Base-by-base conservation (phyloP, 176 grass and related monocot species). In the Carex parvula region DNA sequence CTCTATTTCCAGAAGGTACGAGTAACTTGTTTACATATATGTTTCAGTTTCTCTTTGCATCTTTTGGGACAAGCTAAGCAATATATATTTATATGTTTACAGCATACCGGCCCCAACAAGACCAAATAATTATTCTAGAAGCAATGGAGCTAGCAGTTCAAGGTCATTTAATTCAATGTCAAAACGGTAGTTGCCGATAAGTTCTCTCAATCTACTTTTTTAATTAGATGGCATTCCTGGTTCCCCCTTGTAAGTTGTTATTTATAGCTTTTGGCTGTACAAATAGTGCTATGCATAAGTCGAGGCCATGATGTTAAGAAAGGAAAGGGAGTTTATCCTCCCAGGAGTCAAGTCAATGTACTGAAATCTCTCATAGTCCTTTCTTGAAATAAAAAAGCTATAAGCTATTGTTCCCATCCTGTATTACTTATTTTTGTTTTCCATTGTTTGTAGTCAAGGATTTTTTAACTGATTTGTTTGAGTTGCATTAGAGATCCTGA, bases 1-100 rank as follows among this genome's bases (percentile, higher is more conserved):
- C 64, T 60, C 81, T 8, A 9, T 70, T 15, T 39, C 78, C 3
- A 53, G 64, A 82, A 83, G 84, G 87, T 89, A 72, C 12, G 33
- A 72, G 33, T 48, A 32, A 65, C 72, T 26, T 53, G 12, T 46
- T 29, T 44, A 21, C 8, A 55, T 2, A 14, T 60, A 85, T 77
- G 46, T 64, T 77, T 63, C 54, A 85, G 55, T 70, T 57, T 20
- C 14, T 33, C 4, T 56, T 78, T 55, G 15, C 73, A 32, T 78
- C 29, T 78, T 76, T 29, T 78, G 50, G 35, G 7, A 35, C 52
- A 78, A 56, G 26, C 52, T 78, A 78, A 78, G 50, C 3, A 14
- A 8, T 77, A 18, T 17, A 33, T 78, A 48, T 48, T 48, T 48
- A 48, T 62, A 30, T 18, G 14, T 57, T 18, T 57, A 56, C 73